Evolutionary conservation across 768 basidiomycete species (phyloP).

Genomic region (Serendipita sp.): DNA sequence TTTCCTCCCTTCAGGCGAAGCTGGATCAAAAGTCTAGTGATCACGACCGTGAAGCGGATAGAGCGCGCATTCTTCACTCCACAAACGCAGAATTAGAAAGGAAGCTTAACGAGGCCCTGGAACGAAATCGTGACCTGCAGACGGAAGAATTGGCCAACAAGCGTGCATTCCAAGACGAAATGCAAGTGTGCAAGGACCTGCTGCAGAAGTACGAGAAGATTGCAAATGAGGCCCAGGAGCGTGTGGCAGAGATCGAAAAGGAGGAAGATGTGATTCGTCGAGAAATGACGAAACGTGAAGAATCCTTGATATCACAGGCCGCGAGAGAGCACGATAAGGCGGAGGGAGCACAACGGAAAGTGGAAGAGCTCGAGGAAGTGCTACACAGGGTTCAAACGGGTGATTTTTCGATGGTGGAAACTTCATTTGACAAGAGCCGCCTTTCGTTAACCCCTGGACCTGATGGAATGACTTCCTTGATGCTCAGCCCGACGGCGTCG

Average conservation of each 20-base stretch:
- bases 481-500: conserved; percentile 75
- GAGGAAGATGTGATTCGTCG: conserved; percentile 68
- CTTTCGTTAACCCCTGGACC: conserved; percentile 34
- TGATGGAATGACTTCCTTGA: conserved; percentile 35
- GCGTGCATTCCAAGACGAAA: conserved; percentile 63
- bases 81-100: conserved; percentile 54
- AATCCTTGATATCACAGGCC: conserved; percentile 47
- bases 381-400: conserved; percentile 55
- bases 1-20: conserved; percentile 56
- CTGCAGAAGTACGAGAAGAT: conserved; percentile 77
- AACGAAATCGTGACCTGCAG: conserved; percentile 57
- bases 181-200: conserved; percentile 53
- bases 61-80: conserved; percentile 56
- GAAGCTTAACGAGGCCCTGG: conserved; percentile 61
- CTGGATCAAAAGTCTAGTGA: conserved; percentile 59
- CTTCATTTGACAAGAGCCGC: conserved; percentile 12
- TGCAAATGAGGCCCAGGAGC: conserved; percentile 67
- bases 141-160: conserved; percentile 75
- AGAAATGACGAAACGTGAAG: conserved; percentile 51
- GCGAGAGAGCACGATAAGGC: conserved; percentile 54
- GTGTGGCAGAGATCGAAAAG: conserved; percentile 66
- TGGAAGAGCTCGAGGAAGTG: conserved; percentile 48
- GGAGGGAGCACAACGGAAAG: conserved; percentile 20
- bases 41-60: conserved; percentile 43
- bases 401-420: conserved; percentile 44